phyloP scores from a whole-genome alignment of 257 asterid species.

The Parsonsia alboflavescens region DNA sequence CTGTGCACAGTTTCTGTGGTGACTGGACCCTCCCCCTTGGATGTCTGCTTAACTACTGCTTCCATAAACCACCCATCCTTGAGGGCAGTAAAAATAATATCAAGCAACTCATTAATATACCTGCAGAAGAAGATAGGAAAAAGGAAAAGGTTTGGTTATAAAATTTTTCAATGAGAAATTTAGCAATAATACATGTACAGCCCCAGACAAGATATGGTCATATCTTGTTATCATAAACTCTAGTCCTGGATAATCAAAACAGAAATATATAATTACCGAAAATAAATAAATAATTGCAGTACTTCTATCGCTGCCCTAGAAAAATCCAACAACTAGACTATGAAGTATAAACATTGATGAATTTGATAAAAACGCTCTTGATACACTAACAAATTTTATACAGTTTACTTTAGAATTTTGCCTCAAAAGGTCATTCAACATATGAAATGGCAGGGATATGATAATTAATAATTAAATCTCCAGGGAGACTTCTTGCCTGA shows the following conservation, averaged over 20 bases:
- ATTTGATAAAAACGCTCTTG: neutral
- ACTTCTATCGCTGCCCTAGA: neutral
- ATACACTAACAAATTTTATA: neutral
- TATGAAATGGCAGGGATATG: neutral
- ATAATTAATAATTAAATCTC: neutral
- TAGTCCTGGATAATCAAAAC: neutral
- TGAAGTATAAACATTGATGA: neutral
- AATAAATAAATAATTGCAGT: neutral
- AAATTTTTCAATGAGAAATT: conserved; percentile 18
- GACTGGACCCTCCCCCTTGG: conserved; percentile 33
- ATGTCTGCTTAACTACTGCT: conserved; percentile 32
- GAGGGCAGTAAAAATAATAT: conserved; percentile 60
- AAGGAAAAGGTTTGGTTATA: neutral
- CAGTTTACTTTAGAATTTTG: neutral
- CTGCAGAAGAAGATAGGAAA: conserved; percentile 27
- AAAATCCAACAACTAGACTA: neutral
- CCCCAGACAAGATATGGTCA: conserved; percentile 10
- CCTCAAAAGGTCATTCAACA: neutral
- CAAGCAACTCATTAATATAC: conserved; percentile 91
- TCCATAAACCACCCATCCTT: conserved; percentile 50
- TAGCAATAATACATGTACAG: conserved; percentile 2
- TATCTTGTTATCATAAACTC: neutral
- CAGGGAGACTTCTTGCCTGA: neutral
- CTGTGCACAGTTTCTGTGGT: conserved; percentile 36
- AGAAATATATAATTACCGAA: neutral